Evolutionary conservation across 306 rosid species (phyloP).

Genomic region (Cucumis melo): DNA sequence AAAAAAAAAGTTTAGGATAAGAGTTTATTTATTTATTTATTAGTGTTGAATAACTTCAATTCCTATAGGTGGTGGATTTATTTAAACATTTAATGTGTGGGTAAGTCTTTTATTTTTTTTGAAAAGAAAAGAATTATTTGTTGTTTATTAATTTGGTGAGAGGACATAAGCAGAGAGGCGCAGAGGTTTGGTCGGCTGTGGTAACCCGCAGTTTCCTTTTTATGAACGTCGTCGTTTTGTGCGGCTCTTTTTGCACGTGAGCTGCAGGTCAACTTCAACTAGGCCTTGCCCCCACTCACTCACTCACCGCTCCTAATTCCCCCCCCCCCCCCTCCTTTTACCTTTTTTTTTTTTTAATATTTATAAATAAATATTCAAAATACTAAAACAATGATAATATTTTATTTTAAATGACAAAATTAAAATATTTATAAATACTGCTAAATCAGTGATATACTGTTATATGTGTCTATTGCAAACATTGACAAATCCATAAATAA

Average conservation of each 20-base stretch:
- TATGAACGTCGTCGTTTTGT: slow-evolving; percentile 4
- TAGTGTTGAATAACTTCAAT: too few species aligned
- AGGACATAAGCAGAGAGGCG: slow-evolving; percentile 4
- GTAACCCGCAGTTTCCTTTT: not conserved
- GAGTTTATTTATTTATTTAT: too few species aligned
- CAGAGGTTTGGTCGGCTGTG: slow-evolving; percentile 9
- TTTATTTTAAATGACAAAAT: too few species aligned
- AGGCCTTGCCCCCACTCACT: slow-evolving; percentile 4
- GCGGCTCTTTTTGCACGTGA: slow-evolving; percentile 3
- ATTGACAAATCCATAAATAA: too few species aligned
- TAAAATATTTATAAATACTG: too few species aligned
- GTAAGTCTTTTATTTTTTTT: not conserved
- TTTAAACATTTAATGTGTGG: not conserved
- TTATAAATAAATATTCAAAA: too few species aligned
- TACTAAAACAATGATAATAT: too few species aligned
- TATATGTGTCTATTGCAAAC: too few species aligned
- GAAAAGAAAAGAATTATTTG: not conserved
- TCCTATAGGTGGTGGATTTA: not conserved
- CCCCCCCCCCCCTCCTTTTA: too few species aligned
- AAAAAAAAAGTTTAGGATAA: too few species aligned
- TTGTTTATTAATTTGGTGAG: not conserved
- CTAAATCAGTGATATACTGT: too few species aligned
- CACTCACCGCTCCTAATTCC: not conserved
- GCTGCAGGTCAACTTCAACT: slow-evolving; percentile 1
- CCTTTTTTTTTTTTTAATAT: too few species aligned